Evolutionary conservation across 768 basidiomycete species (phyloP), one percentile per base, ranked within the genome.

Genomic region (Lentinula detonsa): DNA sequence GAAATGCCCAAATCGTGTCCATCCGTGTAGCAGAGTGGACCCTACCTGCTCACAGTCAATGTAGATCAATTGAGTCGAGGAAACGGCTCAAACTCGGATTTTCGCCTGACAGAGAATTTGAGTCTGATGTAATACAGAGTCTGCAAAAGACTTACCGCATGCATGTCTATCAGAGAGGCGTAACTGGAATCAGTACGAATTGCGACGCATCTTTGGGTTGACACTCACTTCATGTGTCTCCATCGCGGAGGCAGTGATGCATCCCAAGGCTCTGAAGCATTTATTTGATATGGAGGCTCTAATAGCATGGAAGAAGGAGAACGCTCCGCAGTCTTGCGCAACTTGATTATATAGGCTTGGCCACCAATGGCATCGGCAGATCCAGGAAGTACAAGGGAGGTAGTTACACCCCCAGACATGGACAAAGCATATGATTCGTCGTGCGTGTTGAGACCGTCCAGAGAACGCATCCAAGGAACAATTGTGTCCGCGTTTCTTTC

Each of bases 281-380:
- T 82, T 70, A 81, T 57, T 35, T 71, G 66, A 61, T 71, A 73
- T 1, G 93, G 92, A 28, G 91, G 86, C 64, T 95, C 93, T 34
- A 95, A 74, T 4, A 92, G 71, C 84, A 91, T 87, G 4, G 88
- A 84, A 11, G 84, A 81, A 4, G 90, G 81, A 0, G 89, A 87
- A 39, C 86, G 81, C 64, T 91, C 90, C 21, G 76, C 64, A 0
- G 91, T 93, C 61, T 83, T 81, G 35, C 93, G 81, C 11, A 90
- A 73, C 72, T 95, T 95, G 67, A 95, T 84, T 52, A 85, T 80
- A 68, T 92, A 95, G 0, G 90, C 92, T 69, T 93, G 91, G 8
- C 92, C 71, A 62, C 82, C 83, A 60, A 87, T 85, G 3, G 83
- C 83, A 66, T 86, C 77, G 2, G 82, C 86, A 48, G 83, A 86